Conservation (phyloP, 2,329 filamentous ascomycete species). For the Aspergillus costaricaensis region DNA sequence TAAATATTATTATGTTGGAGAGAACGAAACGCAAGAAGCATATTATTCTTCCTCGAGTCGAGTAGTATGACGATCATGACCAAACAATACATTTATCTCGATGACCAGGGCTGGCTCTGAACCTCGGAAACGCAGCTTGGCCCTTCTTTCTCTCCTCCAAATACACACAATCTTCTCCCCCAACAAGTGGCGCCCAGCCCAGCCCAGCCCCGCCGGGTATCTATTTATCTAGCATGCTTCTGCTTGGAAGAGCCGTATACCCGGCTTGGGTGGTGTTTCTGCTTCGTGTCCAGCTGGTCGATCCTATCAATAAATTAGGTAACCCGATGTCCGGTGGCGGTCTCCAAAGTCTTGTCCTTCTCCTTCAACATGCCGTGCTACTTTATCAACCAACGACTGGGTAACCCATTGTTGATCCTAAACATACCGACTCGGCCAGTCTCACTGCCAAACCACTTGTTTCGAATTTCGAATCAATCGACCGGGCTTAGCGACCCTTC, state of each 20-base stretch:
- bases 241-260: background rate
- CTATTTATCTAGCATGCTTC: background rate
- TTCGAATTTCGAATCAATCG: background rate
- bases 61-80: no score
- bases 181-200: background rate
- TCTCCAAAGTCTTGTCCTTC: conserved; percentile 3
- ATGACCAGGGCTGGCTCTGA: background rate
- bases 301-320: conserved; percentile 8
- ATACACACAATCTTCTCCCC: background rate
- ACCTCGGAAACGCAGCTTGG: background rate
- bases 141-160: no score
- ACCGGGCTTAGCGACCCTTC: background rate
- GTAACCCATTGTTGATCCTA: background rate
- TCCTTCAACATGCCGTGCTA: background rate
- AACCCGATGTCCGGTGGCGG: conserved; percentile 5
- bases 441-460: background rate
- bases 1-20: no score
- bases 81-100: no score
- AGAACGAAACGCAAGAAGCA: no score
- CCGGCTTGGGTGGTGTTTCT: background rate
- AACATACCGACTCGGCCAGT: background rate
- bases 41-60: no score
- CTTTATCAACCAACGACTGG: conserved; percentile 3
- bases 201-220: background rate
- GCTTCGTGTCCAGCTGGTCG: conserved; percentile 8